phyloP scores from a whole-genome alignment of 306 rosid genomes.

The Sophora flavescens region DNA sequence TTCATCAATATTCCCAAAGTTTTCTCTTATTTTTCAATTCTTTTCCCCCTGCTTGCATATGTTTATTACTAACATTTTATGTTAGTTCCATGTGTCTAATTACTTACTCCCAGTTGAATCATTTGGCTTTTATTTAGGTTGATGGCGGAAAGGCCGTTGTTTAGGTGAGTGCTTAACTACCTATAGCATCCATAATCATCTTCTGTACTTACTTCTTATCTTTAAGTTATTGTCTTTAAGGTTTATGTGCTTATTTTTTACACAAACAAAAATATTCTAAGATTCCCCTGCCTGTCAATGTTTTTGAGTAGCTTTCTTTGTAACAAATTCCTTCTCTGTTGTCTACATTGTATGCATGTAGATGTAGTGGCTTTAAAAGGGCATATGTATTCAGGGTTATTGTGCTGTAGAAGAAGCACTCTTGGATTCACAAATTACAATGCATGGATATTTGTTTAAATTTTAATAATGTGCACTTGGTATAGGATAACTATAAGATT shows the following conservation, averaged over 20 bases:
- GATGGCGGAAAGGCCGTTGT: too few species aligned
- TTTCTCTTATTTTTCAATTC: not conserved
- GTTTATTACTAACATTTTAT: not conserved
- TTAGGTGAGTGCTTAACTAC: too few species aligned
- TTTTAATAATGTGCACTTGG: not conserved
- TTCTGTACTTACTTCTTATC: too few species aligned
- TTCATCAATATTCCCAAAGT: not conserved
- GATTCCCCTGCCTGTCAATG: too few species aligned
- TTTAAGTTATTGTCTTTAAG: too few species aligned
- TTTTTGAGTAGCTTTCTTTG: too few species aligned
- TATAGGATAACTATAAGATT: slow-evolving; percentile 1
- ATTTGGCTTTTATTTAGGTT: slow-evolving; percentile 55
- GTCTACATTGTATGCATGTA: too few species aligned
- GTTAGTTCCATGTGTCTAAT: slow-evolving; percentile 17
- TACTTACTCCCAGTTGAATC: slow-evolving; percentile 35
- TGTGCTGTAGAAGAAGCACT: not conserved
- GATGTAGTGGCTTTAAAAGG: too few species aligned
- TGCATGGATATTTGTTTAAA: slow-evolving; percentile 18
- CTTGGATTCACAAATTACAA: slow-evolving; percentile 19
- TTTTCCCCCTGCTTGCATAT: not conserved
- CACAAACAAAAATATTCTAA: too few species aligned
- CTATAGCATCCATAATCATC: too few species aligned
- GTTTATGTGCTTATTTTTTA: too few species aligned
- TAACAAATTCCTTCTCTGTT: too few species aligned
- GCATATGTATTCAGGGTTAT: slow-evolving; percentile 1